Percentiles rank a stretch among this genome's conserved stretches.
Evolutionary conservation across 169 alveolate species (phyloP).

Genomic region (Cyclospora cayetanensis): DNA sequence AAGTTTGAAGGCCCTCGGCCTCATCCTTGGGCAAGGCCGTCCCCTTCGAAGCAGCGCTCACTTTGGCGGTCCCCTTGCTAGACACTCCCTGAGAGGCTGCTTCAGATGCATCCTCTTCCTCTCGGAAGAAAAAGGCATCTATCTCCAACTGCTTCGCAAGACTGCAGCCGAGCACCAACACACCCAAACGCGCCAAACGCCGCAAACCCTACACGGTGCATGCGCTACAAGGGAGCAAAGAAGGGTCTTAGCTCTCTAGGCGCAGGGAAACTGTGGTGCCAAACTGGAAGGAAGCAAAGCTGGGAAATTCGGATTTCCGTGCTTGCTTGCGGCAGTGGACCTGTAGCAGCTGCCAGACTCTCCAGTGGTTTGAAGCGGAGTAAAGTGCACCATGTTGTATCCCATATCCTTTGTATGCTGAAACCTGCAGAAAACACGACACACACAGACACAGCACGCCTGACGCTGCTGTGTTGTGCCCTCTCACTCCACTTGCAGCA

Average conservation of each 20-base stretch:
- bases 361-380: slow-evolving; percentile 82
- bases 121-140: not conserved
- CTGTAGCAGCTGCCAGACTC: slow-evolving; percentile 79
- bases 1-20: not conserved
- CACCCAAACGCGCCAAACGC: not conserved
- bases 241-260: no score
- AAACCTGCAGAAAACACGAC: slow-evolving; percentile 63
- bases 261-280: no score
- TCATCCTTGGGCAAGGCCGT: not conserved
- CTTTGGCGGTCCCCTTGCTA: not conserved
- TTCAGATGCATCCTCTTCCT: not conserved
- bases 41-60: not conserved
- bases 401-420: slow-evolving; percentile 81
- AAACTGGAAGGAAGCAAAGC: no score
- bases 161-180: no score
- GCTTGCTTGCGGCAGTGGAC: slow-evolving; percentile 11
- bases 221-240: no score
- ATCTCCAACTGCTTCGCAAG: not conserved
- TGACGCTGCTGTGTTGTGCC: not conserved
- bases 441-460: not conserved
- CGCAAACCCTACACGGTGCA: not conserved
- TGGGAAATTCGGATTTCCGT: no score
- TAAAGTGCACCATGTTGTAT: slow-evolving; percentile 89
- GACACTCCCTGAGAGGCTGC: not conserved
- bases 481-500: not conserved